Evolutionary conservation across 192 early-diverging fungal species (phyloP).

Genomic region (Mortierella hygrophila): DNA sequence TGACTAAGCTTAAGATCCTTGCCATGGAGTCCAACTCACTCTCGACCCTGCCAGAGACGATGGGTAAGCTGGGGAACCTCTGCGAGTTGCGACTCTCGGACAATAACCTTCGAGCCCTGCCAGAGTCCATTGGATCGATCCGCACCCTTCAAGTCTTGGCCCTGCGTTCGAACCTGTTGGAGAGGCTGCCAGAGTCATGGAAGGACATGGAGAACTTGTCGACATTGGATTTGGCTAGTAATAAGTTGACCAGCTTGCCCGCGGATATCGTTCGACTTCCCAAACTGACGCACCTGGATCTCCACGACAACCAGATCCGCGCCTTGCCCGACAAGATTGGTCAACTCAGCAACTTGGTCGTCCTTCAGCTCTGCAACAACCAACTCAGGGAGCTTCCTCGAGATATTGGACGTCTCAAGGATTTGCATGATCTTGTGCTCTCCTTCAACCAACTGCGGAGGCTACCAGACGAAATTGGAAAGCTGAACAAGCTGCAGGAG

Average conservation of each 20-base stretch:
- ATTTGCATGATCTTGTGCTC: conserved; percentile 63
- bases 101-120: conserved; percentile 52
- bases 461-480: conserved; percentile 62
- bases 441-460: conserved; percentile 61
- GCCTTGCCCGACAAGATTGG: conserved; percentile 63
- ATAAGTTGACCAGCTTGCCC: conserved; percentile 59
- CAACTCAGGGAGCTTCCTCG: conserved; percentile 55
- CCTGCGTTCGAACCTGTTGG: conserved; percentile 53
- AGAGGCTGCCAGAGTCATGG: conserved; percentile 54
- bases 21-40: conserved; percentile 56
- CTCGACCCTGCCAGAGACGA: conserved; percentile 53
- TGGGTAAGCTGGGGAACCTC: conserved; percentile 53
- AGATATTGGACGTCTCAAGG: conserved; percentile 56
- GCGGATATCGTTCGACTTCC: conserved; percentile 53
- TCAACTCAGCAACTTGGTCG: conserved; percentile 57
- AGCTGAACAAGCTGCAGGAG: conserved; percentile 55
- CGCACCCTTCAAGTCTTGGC: conserved; percentile 56
- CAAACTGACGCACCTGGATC: conserved; percentile 58
- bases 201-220: conserved; percentile 61
- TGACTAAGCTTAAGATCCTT: conserved; percentile 56
- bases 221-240: conserved; percentile 67
- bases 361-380: conserved; percentile 65
- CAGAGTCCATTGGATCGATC: conserved; percentile 56
- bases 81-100: conserved; percentile 54
- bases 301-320: conserved; percentile 61